Evolutionary conservation across 306 rosid genomes (phyloP), one percentile per base, ranked within the genome.

Genomic region (Fagus sylvatica): DNA sequence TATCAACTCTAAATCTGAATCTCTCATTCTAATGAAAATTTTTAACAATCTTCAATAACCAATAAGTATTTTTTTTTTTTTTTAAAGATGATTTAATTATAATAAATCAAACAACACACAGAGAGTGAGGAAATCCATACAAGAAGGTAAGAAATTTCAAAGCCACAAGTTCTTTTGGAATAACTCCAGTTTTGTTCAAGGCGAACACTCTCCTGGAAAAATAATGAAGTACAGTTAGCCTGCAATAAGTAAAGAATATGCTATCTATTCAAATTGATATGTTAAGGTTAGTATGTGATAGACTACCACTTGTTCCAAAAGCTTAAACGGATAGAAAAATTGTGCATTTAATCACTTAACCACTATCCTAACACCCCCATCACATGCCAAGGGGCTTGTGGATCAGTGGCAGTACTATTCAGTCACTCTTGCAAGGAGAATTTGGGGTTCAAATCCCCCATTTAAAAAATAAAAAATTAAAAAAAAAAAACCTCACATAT

Each of bases 91-190:
- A 61, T 5, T 34, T 6, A 13, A 5, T 13, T 33, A 32, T 22
- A 41, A 34, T 3, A 62, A 62, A 62, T 33, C 36, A 62, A 62
- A n/a, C n/a, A n/a, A n/a, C n/a, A 34, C n/a, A 4, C 69, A 39
- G 7, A 15, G 42, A 5, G n/a, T 12, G 36, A n/a, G 19, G 69
- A 33, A 37, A 1, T 13, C 34, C 79, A n/a, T 82, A 82, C 82
- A 82, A 68, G 34, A 4, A 0, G 7, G 61, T 69, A n/a, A 82
- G 69, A 53, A 11, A 61, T 33, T 33, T 69, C 51, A 82, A 22
- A 68, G 69, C 61, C 76, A 67, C 53, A 37, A 69, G 41, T 30
- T 78, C 82, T 73, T 67, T 16, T 2, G 73, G 76, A 67, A 82
- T 48, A 19, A 3, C 43, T n/a, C 79, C 82, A 37, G 0, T 11